Conservation (phyloP, 768 basidiomycete genomes). For the Clitopilus passeckerianus region DNA sequence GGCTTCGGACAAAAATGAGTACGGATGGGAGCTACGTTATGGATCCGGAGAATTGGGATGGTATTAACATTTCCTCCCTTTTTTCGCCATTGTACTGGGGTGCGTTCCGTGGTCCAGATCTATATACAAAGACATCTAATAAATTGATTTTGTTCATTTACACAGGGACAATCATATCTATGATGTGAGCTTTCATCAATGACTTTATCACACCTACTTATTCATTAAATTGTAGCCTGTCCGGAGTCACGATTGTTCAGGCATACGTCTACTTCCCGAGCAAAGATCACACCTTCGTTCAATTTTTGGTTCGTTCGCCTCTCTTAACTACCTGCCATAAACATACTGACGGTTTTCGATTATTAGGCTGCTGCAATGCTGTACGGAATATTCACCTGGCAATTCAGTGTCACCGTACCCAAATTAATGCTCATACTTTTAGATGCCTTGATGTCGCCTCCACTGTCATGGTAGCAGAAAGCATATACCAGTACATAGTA, state of each 20-base stretch:
- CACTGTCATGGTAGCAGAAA: slow-evolving; percentile 34
- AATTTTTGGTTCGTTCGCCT: slow-evolving; percentile 20
- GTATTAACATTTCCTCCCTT: slow-evolving; percentile 17
- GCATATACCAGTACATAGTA: slow-evolving; percentile 41
- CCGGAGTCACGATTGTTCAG: slow-evolving; percentile 35
- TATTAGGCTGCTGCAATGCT: slow-evolving; percentile 21
- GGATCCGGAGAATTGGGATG: slow-evolving; percentile 2
- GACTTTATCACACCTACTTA: neutral
- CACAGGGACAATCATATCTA: neutral
- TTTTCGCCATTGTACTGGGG: slow-evolving; percentile 30
- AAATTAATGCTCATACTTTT: neutral
- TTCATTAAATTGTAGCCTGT: slow-evolving; percentile 19
- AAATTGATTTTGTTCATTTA: slow-evolving; percentile 12
- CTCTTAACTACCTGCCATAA: neutral
- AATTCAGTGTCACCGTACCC: neutral
- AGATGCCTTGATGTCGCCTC: slow-evolving; percentile 32
- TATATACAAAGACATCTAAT: slow-evolving; percentile 19
- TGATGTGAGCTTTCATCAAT: neutral
- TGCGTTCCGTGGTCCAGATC: slow-evolving; percentile 2
- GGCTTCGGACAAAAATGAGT: neutral
- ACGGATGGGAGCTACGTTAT: neutral
- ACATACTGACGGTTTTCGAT: neutral
- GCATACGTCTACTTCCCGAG: slow-evolving; percentile 34
- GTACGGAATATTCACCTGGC: slow-evolving; percentile 9
- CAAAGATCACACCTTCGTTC: slow-evolving; percentile 21